phyloP scores from a whole-genome alignment of 371 early-diverging fungal species.

The Haplosporangium sp. region DNA sequence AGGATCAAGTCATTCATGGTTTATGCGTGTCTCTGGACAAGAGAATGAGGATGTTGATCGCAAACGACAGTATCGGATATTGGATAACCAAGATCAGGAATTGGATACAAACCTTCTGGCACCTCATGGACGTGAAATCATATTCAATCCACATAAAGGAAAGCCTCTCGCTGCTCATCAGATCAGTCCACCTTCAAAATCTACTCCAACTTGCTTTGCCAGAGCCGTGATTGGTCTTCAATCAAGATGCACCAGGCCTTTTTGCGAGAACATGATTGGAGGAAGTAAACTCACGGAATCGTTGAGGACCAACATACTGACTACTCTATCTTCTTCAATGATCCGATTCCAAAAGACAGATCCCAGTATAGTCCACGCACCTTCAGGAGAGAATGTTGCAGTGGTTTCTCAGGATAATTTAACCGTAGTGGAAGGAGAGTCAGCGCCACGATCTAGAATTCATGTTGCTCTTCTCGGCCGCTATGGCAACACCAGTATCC shows the following conservation, averaged over 20 bases:
- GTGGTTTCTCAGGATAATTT: slow-evolving; percentile 17
- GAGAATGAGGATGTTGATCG: slow-evolving; percentile 15
- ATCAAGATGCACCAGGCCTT: slow-evolving; percentile 49
- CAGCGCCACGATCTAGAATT: slow-evolving; percentile 44
- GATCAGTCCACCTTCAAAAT: slow-evolving; percentile 36
- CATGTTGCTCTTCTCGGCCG: slow-evolving; percentile 47
- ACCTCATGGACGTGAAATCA: slow-evolving; percentile 43
- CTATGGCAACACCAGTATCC: slow-evolving; percentile 54
- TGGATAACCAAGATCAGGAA: slow-evolving; percentile 13
- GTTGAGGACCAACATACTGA: slow-evolving; percentile 29
- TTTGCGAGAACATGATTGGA: slow-evolving; percentile 45
- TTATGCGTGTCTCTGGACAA: slow-evolving; percentile 42
- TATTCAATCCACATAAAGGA: slow-evolving; percentile 14
- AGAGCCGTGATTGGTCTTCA: slow-evolving; percentile 47
- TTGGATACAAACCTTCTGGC: slow-evolving; percentile 36
- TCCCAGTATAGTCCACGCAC: slow-evolving; percentile 41
- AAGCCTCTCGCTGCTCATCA: slow-evolving; percentile 16
- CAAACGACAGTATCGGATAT: slow-evolving; percentile 17
- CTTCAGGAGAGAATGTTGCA: slow-evolving; percentile 22
- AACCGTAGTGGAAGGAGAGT: slow-evolving; percentile 31
- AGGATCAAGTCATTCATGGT: slow-evolving; percentile 47
- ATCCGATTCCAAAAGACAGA: slow-evolving; percentile 37
- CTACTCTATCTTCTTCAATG: slow-evolving; percentile 30
- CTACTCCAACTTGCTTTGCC: slow-evolving; percentile 48
- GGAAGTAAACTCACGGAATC: slow-evolving; percentile 33